Base-by-base conservation (phyloP, 257 asterid species). In the Marsdenia floribunda region DNA sequence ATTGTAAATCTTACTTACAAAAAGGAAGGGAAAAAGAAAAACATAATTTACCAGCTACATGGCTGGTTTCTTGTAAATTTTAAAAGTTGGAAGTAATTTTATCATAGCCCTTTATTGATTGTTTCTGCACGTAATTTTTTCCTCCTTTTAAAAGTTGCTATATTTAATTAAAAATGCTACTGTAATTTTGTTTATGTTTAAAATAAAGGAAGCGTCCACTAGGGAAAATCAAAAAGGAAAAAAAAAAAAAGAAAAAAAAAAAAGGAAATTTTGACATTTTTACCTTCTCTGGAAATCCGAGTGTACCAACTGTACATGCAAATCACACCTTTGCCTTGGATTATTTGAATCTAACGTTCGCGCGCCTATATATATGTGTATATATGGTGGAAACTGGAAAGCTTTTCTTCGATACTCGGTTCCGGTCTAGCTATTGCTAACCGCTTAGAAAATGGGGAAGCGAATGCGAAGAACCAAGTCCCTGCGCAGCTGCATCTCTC, bases 401-500 rank as follows among this genome's bases (percentile, higher is more conserved):
- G 44, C 44, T 70, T 19, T 19, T 26, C 13, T 47, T 47, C 33
- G 46, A 46, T n/a, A 70, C 58, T 46, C 49, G 12, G 50, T n/a
- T 52, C 29, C 26, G 73, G 22, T 33, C 9, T 38, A 61, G 49
- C 61, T 54, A 69, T 76, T 68, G 38, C 80, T 49, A 76, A 49
- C 70, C 74, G 79, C 81, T 49, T 58, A 71, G 8, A 46, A n/a
- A 44, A 90, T 90, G 96, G 98, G 91, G 87, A 93, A 91, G 85
- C 91, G 96, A 82, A 73, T 92, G 88, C 82, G 96, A 78, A 90
- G 85, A 81, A 81, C 90, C 46, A 88, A 89, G 78, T 71, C 95
- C 10, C 85, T 89, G 71, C 80, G 98, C 79, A 81, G 92, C 86
- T 89, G 99, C 83, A 88, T 81, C 70, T 92, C 99, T 81, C 99